Base-by-base conservation (phyloP, 2,329 filamentous ascomycete genomes). In the Colletotrichum eleusines region DNA sequence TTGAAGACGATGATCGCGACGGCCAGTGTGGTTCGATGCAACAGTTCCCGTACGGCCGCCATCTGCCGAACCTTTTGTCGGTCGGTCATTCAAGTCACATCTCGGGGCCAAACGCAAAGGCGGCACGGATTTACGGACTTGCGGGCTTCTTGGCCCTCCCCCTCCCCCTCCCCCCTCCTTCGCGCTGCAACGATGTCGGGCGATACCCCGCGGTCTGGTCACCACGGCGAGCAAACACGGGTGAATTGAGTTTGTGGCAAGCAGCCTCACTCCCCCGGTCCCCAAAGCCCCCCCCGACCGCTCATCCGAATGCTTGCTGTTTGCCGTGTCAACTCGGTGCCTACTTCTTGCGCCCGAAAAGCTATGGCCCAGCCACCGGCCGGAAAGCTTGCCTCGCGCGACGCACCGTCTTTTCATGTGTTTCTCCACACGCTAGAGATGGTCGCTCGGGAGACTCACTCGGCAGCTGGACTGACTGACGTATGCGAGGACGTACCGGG, bases 271-370 rank as follows among this genome's bases (percentile, higher is more conserved):
- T n/a, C 42, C 18, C 42, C 33, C n/a, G n/a, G n/a, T 18, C 4
- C 7, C 51, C 33, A 28, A 26, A n/a, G n/a, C n/a, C n/a, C n/a
- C n/a, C n/a, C n/a, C n/a, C n/a, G n/a, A n/a, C n/a, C n/a, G n/a
- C n/a, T n/a, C n/a, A n/a, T n/a, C n/a, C 9, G 50, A 48, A 71
- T 44, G 58, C 44, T 53, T 46, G 51, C 3, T 61, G 48, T 33
- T 18, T n/a, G n/a, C 57, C 33, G 18, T 23, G 55, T 63, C 58
- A 26, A 14, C 28, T 63, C 63, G 57, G 64, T 23, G 35, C 18
- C 64, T 68, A 71, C 53, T 71, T 71, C 14, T 63, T 59, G 51
- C 3, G 2, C 1, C 64, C 68, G 58, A 51, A 7, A 26, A 71
- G 58, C 57, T 57, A 63, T 68, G 42, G 42, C 42, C 42, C 42